Conservation (phyloP, 495 filamentous ascomycete genomes). For the Talaromyces nanjingensis region DNA sequence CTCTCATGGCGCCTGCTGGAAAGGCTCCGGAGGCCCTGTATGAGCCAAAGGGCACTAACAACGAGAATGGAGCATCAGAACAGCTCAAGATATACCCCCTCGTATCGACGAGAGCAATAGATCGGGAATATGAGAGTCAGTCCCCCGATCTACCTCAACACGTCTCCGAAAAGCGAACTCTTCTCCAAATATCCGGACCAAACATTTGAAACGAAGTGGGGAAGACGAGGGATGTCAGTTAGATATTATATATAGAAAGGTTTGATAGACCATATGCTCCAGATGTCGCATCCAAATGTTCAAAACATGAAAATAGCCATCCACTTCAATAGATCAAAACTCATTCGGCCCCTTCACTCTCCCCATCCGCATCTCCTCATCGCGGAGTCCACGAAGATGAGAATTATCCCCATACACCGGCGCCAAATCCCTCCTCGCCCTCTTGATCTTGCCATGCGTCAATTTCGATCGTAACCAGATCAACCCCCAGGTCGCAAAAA, state of each 20-base stretch:
- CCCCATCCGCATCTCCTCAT: not conserved
- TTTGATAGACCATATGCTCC: too few relatives aligned
- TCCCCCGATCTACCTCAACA: not conserved
- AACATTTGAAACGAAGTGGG: not conserved
- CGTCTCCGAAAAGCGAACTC: not conserved
- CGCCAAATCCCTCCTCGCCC: constrained; percentile 17
- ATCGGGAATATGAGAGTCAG: too few relatives aligned
- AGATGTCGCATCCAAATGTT: too few relatives aligned
- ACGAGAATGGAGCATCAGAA: too few relatives aligned
- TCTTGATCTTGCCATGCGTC: constrained; percentile 23
- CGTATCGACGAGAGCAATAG: too few relatives aligned
- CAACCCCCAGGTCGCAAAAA: constrained; percentile 46
- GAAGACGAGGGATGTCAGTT: too few relatives aligned
- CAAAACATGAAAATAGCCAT: too few relatives aligned
- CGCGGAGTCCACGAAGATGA: not conserved
- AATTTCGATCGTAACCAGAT: constrained; percentile 46
- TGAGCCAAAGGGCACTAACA: too few relatives aligned
- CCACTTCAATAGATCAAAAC: not conserved
- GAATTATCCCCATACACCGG: not conserved
- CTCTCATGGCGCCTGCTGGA: too few relatives aligned
- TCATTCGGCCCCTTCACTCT: not conserved
- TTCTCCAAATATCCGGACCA: not conserved
- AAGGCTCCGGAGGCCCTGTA: too few relatives aligned
- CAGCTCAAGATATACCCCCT: too few relatives aligned
- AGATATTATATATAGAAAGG: too few relatives aligned